phyloP scores from a whole-genome alignment of 1,284 basidiomycete species.

The Naganishia liquefaciens region DNA sequence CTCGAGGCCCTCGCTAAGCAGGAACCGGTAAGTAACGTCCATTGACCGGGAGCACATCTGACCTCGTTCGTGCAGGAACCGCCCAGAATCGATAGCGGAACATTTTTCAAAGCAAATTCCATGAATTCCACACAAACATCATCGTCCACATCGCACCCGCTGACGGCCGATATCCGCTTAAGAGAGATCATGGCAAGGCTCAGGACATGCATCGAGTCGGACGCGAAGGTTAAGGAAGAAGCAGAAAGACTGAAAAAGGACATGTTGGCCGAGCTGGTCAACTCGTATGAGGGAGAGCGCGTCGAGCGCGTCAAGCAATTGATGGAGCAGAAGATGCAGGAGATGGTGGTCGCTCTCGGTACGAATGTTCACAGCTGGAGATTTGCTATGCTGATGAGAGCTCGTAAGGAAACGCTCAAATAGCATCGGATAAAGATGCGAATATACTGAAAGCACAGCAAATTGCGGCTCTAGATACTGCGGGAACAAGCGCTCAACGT shows the following conservation, averaged over 20 bases:
- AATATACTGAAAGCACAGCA: not conserved
- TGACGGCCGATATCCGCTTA: conserved; percentile 46
- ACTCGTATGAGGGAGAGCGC: conserved; percentile 30
- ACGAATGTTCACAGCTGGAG: not conserved
- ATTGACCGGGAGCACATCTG: not conserved
- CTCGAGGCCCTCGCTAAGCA: conserved; percentile 50
- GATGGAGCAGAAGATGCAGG: conserved; percentile 24
- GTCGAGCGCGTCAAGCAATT: conserved; percentile 25
- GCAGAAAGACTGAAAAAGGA: conserved; percentile 25
- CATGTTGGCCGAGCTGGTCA: conserved; percentile 19
- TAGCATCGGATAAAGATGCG: not conserved
- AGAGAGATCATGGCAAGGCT: conserved; percentile 22
- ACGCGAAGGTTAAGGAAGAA: conserved; percentile 27
- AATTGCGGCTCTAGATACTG: not conserved
- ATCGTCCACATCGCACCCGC: conserved; percentile 49
- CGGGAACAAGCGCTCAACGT: not conserved
- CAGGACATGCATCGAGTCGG: conserved; percentile 28
- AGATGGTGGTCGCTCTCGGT: conserved; percentile 21
- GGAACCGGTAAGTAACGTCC: conserved; percentile 40
- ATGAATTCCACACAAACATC: conserved; percentile 38
- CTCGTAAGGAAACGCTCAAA: not conserved
- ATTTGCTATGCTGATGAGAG: not conserved
- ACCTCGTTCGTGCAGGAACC: conserved; percentile 22
- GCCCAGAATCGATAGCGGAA: conserved; percentile 24
- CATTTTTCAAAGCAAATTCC: conserved; percentile 33